These are phyloP conservation scores for Stentor coeruleus DNA, from an alignment of 73 alveolate species.

Conservation along the genomic window DNA sequence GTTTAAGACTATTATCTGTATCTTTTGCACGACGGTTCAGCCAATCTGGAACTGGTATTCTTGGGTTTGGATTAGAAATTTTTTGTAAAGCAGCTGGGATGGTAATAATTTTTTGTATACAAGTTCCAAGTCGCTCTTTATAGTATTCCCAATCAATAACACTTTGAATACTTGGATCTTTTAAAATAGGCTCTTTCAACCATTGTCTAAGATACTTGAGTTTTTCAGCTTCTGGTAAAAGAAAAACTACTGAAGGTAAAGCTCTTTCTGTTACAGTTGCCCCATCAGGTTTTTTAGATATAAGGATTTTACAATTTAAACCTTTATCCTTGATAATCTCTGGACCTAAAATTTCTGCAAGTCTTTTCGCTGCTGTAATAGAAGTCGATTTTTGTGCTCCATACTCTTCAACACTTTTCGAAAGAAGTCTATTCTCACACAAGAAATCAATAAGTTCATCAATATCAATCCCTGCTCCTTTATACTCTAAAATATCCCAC, in stretches of 20 bases:
- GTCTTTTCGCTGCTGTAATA: conserved; percentile 96
- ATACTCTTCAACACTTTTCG: conserved; percentile 82
- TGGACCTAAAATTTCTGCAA: conserved; percentile 95
- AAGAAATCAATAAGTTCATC: conserved; percentile 90
- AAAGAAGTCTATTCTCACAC: conserved; percentile 87
- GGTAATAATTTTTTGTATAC: conserved; percentile 75
- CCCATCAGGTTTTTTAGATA: conserved; percentile 93
- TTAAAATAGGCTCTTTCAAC: conserved; percentile 85
- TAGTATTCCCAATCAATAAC: conserved; percentile 99
- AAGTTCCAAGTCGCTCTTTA: conserved; percentile 97
- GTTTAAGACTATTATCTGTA: background rate
- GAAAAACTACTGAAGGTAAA: conserved; percentile 94
- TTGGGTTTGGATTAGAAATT: conserved; percentile 72
- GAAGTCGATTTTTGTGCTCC: conserved; percentile 88
- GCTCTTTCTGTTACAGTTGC: conserved; percentile 98
- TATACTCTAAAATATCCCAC: conserved; percentile 70
- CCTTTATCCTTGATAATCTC: conserved; percentile 94
- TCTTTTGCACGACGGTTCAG: conserved; percentile 39
- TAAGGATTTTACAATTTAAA: conserved; percentile 89
- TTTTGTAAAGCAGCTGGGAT: conserved; percentile 86
- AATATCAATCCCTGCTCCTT: conserved; percentile 89
- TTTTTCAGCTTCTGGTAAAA: conserved; percentile 79
- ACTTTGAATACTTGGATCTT: conserved; percentile 89
- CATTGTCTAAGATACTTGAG: conserved; percentile 93
- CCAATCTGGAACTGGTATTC: conserved; percentile 83